Evolutionary conservation across 306 rosid species (phyloP).

Genomic region (Mucuna pruriens): DNA sequence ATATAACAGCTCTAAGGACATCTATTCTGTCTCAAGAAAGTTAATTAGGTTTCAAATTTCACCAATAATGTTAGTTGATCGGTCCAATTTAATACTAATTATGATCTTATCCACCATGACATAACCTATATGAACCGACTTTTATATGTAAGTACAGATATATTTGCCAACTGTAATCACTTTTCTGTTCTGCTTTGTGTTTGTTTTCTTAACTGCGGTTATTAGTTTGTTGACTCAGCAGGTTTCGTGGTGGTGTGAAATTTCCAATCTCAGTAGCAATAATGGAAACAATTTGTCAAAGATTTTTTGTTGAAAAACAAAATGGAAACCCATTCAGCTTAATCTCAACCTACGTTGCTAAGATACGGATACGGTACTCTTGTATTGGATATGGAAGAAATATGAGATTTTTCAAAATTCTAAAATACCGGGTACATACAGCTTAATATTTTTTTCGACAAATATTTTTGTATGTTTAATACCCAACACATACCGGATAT

Average conservation of each 20-base stretch:
- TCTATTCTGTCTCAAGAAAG: neutral
- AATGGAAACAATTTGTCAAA: neutral
- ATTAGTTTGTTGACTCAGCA: neutral
- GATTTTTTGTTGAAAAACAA: neutral
- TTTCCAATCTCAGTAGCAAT: neutral
- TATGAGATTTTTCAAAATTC: no score
- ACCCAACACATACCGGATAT: no score
- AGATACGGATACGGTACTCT: no score
- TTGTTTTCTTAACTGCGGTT: constrained; percentile 5
- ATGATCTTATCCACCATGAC: constrained; percentile 38
- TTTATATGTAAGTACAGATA: neutral
- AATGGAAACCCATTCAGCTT: no score
- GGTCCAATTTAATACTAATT: constrained; percentile 22
- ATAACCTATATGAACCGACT: neutral
- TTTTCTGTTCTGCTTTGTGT: neutral
- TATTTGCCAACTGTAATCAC: constrained; percentile 25
- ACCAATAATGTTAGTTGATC: constrained; percentile 28
- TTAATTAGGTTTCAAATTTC: constrained; percentile 3
- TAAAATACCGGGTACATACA: no score
- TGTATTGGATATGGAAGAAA: no score
- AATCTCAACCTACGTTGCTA: no score
- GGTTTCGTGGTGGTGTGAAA: neutral
- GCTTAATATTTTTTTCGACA: no score
- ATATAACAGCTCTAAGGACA: neutral
- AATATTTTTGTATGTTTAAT: no score